These are phyloP conservation scores for Trichoderma polysporum DNA, from an alignment of 2,329 filamentous ascomycete genomes.

Conservation along the genomic window DNA sequence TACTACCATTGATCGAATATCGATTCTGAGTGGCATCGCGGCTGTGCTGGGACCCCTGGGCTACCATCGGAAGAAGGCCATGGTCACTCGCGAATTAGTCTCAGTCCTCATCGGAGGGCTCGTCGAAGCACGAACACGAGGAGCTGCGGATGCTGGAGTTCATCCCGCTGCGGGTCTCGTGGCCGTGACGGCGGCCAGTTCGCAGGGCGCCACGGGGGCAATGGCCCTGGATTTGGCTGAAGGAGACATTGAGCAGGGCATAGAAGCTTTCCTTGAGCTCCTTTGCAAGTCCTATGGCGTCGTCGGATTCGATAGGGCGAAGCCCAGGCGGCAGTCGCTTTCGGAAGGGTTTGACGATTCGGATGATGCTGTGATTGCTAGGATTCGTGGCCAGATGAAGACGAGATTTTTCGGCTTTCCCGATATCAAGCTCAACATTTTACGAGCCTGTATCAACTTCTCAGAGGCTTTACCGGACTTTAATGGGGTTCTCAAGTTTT, in stretches of 20 bases:
- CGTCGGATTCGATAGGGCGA: conserved; percentile 48
- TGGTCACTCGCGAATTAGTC: conserved; percentile 83
- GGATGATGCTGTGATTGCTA: conserved; percentile 52
- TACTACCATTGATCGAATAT: conserved; percentile 71
- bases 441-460: conserved; percentile 88
- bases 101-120: conserved; percentile 79
- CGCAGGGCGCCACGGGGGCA: conserved; percentile 47
- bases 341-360: conserved; percentile 43
- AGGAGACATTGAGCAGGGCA: conserved; percentile 63
- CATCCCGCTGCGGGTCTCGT: conserved; percentile 88
- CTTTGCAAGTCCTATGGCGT: conserved; percentile 65
- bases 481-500: conserved; percentile 82
- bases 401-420: conserved; percentile 72
- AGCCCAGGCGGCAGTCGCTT: conserved; percentile 28
- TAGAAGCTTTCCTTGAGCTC: conserved; percentile 62
- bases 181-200: conserved; percentile 59
- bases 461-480: conserved; percentile 94
- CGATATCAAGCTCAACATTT: conserved; percentile 78
- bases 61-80: conserved; percentile 83
- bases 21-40: conserved; percentile 81
- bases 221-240: conserved; percentile 62
- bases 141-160: conserved; percentile 93
- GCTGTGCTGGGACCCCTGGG: conserved; percentile 80
- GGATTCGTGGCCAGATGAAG: conserved; percentile 60
- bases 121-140: conserved; percentile 85